A percentile compares a stretch with the other conserved stretches of the same genome.
Conservation (phyloP, 345 rosid genomes). For the Brassica carinata region DNA sequence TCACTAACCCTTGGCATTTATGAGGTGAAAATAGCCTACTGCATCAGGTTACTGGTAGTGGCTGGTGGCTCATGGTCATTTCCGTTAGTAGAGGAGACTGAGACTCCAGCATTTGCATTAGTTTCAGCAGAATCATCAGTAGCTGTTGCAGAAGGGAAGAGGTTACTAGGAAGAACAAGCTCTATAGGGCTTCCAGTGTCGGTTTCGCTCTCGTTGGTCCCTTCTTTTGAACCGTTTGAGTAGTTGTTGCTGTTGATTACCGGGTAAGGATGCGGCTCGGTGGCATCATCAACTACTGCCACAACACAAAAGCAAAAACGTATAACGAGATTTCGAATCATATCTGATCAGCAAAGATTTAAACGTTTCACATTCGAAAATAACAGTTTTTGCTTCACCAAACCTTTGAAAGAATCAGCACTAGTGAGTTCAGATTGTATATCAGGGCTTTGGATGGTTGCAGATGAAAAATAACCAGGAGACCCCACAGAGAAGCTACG, state of each 20-base stretch:
- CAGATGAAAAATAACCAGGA: constrained; percentile 45
- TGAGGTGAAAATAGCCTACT: constrained; percentile 39
- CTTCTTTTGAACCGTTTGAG: constrained; percentile 31
- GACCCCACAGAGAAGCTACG: constrained; percentile 75
- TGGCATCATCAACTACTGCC: constrained; percentile 36
- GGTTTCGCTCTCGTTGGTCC: constrained; percentile 19
- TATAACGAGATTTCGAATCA: background rate
- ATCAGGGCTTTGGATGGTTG: constrained; percentile 39
- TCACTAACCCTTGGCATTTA: constrained; percentile 40
- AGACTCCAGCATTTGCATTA: background rate
- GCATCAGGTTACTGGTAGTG: constrained; percentile 41
- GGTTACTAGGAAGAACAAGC: constrained; percentile 57
- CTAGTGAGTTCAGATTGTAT: constrained; percentile 43
- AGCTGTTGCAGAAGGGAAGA: constrained; percentile 54
- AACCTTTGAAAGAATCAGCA: constrained; percentile 55
- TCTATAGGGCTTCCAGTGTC: constrained; percentile 39
- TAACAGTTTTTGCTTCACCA: constrained; percentile 8
- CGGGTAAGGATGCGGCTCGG: constrained; percentile 42
- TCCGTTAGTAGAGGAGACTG: constrained; percentile 35
- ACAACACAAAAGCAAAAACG: constrained; percentile 20
- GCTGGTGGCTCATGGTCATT: constrained; percentile 34
- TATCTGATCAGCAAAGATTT: background rate
- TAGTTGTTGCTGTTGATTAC: constrained; percentile 22
- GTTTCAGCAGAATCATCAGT: constrained; percentile 22
- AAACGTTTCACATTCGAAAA: background rate